phyloP scores from a whole-genome alignment of 2,329 filamentous ascomycete genomes.

The Aspergillus sp. region DNA sequence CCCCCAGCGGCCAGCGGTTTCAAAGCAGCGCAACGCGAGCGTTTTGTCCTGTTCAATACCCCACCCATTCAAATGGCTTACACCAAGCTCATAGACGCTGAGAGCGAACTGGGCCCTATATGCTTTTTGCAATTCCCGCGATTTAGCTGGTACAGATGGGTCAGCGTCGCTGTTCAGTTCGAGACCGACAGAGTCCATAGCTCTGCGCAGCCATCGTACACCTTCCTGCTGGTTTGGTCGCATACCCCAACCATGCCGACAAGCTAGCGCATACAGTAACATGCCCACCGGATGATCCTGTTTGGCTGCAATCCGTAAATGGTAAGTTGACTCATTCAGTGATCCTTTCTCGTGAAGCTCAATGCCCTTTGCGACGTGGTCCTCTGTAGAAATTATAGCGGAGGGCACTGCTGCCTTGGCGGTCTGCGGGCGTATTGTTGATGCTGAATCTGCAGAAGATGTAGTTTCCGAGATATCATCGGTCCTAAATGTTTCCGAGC shows the following conservation, averaged over 20 bases:
- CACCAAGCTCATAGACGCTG: conserved; percentile 93
- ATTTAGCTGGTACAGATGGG: conserved; percentile 54
- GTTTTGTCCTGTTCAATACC: conserved; percentile 91
- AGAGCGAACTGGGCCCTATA: conserved; percentile 92
- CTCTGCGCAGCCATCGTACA: conserved; percentile 88
- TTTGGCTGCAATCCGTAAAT: conserved; percentile 84
- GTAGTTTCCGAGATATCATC: conserved; percentile 49
- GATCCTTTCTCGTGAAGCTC: conserved; percentile 86
- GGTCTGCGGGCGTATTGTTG: conserved; percentile 58
- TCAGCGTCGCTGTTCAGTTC: conserved; percentile 80
- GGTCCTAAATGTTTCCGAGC: conserved; percentile 21
- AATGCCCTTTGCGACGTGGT: conserved; percentile 89
- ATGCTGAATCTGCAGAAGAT: conserved; percentile 66
- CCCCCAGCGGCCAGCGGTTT: conserved; percentile 94
- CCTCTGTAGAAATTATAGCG: conserved; percentile 61
- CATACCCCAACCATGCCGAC: conserved; percentile 98
- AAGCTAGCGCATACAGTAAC: conserved; percentile 93
- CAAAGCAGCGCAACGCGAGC: conserved; percentile 88
- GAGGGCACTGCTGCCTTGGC: conserved; percentile 34
- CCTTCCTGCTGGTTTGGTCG: conserved; percentile 87
- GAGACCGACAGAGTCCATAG: conserved; percentile 79
- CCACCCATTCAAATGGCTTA: conserved; percentile 98
- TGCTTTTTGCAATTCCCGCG: conserved; percentile 71
- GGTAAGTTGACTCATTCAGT: conserved; percentile 92
- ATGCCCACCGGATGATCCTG: conserved; percentile 89